Percentiles rank a stretch among this genome's conserved stretches.
Evolutionary conservation across 345 rosid species (phyloP).

Genomic region (Populus deltoides): DNA sequence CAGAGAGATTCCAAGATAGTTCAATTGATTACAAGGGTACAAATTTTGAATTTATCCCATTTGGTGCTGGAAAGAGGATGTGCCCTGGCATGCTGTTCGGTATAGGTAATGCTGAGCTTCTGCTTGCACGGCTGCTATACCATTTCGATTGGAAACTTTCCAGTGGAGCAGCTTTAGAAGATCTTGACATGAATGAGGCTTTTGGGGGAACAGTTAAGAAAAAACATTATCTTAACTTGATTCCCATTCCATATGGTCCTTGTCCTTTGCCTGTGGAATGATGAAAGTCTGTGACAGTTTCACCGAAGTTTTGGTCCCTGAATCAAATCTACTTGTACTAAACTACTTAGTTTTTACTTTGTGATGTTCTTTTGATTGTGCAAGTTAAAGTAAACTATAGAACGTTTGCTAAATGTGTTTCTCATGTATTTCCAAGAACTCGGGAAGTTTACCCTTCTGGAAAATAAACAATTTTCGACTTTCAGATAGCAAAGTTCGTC

Average conservation of each 20-base stretch:
- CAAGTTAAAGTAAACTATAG: too few relatives aligned
- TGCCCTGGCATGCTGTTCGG: slow-evolving; percentile 1
- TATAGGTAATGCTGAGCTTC: neutral
- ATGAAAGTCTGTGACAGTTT: too few relatives aligned
- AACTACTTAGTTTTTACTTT: too few relatives aligned
- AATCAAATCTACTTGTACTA: too few relatives aligned
- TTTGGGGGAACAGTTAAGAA: neutral
- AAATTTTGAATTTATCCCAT: neutral
- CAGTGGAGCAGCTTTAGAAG: neutral
- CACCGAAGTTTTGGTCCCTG: too few relatives aligned
- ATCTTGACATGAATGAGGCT: slow-evolving; percentile 7
- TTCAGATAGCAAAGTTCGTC: too few relatives aligned
- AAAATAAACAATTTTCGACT: too few relatives aligned
- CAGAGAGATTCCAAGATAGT: slow-evolving; percentile 9
- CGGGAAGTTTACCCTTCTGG: too few relatives aligned
- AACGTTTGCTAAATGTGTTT: too few relatives aligned
- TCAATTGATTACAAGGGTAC: neutral
- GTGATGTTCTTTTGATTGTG: too few relatives aligned
- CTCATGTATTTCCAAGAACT: too few relatives aligned
- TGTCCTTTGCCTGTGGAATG: too few relatives aligned
- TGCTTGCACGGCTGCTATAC: neutral
- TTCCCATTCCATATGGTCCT: neutral
- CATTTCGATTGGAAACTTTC: neutral
- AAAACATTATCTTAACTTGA: neutral
- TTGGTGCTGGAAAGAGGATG: slow-evolving; percentile 2